phyloP scores from a whole-genome alignment of 208 protist species.

The Leishmania tarentolae region DNA sequence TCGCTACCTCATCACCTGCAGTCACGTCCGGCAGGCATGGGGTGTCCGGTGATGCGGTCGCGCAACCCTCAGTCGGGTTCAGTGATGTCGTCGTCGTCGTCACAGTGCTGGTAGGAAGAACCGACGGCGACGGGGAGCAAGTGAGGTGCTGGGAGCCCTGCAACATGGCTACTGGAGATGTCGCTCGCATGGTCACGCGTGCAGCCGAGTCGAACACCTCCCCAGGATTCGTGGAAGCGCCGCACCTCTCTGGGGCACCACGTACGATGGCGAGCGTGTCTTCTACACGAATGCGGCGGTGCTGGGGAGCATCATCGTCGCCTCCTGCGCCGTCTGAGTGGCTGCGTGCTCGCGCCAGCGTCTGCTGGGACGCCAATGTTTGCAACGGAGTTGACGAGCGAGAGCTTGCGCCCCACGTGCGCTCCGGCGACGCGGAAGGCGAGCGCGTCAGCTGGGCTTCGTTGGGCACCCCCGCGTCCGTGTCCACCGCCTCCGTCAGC shows the following conservation, averaged over 20 bases:
- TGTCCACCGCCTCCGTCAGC: constrained; percentile 42
- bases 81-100: background rate
- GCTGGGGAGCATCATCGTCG: background rate
- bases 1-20: background rate
- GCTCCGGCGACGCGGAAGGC: background rate
- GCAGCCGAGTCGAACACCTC: background rate
- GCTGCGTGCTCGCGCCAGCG: constrained; percentile 8
- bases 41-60: background rate
- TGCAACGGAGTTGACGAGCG: background rate
- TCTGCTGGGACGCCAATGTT: background rate
- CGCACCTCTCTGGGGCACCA: background rate
- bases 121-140: background rate
- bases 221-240: background rate
- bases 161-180: background rate
- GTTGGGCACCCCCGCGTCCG: constrained; percentile 1
- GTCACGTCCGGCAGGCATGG: background rate
- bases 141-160: background rate
- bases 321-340: background rate
- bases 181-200: background rate
- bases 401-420: background rate
- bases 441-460: background rate
- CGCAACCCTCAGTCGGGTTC: background rate
- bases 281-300: background rate
- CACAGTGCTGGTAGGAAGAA: background rate
- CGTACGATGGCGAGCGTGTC: background rate